Evolutionary conservation across 805 yeast species (phyloP).

Genomic region (Starmerella vitae): DNA sequence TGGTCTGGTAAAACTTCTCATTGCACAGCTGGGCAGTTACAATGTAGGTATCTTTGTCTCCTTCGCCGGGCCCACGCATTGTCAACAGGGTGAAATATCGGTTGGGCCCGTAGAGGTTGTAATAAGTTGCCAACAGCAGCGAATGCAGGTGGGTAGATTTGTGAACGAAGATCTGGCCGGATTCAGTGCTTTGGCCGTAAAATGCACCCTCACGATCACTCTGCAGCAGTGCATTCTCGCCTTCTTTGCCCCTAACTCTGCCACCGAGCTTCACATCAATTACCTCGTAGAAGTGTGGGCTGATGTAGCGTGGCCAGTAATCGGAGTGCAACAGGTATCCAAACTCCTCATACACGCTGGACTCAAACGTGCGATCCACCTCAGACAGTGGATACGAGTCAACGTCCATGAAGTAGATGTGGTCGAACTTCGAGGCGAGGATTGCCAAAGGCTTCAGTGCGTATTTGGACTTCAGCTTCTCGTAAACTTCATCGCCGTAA

Average conservation of each 20-base stretch:
- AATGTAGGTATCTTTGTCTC: constrained; percentile 62
- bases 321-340: constrained; percentile 70
- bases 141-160: constrained; percentile 45
- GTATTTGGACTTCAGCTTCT: constrained; percentile 39
- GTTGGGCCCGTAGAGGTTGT: constrained; percentile 48
- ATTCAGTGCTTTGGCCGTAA: constrained; percentile 52
- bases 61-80: constrained; percentile 55
- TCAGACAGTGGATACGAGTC: constrained; percentile 58
- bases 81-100: constrained; percentile 45
- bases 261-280: constrained; percentile 41
- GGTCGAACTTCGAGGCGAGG: constrained; percentile 56
- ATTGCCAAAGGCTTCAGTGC: constrained; percentile 59
- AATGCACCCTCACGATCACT: constrained; percentile 48
- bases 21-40: constrained; percentile 53
- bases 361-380: constrained; percentile 45
- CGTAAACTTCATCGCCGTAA: constrained; percentile 42
- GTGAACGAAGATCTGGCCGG: constrained; percentile 51
- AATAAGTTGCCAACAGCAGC: constrained; percentile 45
- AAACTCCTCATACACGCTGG: constrained; percentile 41
- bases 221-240: constrained; percentile 34
- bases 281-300: constrained; percentile 56
- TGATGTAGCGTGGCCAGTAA: constrained; percentile 71
- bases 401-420: constrained; percentile 56
- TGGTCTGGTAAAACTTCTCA: constrained; percentile 43
- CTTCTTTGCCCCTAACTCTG: constrained; percentile 24